Base-by-base conservation (phyloP, 805 yeast species). In the Yamadazyma insecticola region DNA sequence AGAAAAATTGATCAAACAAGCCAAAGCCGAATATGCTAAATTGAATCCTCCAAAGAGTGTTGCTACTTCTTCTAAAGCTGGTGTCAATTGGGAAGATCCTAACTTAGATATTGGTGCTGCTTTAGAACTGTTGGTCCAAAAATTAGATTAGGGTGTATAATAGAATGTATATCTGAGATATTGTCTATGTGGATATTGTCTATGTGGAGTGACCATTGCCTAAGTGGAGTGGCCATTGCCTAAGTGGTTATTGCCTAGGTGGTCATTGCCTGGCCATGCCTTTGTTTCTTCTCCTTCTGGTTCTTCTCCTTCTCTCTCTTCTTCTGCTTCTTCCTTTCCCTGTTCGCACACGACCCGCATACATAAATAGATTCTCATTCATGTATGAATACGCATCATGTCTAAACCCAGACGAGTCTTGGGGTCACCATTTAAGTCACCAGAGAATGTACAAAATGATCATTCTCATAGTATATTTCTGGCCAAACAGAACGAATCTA, bases 1-100 rank as follows among this genome's bases (percentile, higher is more conserved):
- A 60, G 74, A 76, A 60, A 78, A 81, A 50, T 75, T 89, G 55
- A 84, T 90, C 50, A 77, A 70, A 38, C 82, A 87, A 62, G 98
- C 97, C 47, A 88, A 85, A 70, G 82, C 81, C 32, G 89, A 85
- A 67, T 90, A 73, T 65, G 88, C 86, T 47, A 81, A 76, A 61
- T 63, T 77, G 51, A 54, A 66, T 47, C 57, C 57, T 32, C 59
- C 57, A 22, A 69, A 69, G 36, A 60, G 53, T 21, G 52, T 57
- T 14, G 43, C 56, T 28, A 43, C 54, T n/a, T 48, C 63, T 18
- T 60, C 70, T n/a, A 46, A 62, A 26, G 67, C 72, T 32, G 72
- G 75, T 32, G 57, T 80, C 45, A 74, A 89, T 65, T 71, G 88
- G 57, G 90, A 86, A 51, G 95, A 88, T 63, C 92, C 95, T 45